Percentiles rank a stretch among this genome's conserved stretches.
These are phyloP conservation scores for Plenodomus lindquistii DNA, from an alignment of 2,329 filamentous ascomycete genomes.

Conservation along the genomic window DNA sequence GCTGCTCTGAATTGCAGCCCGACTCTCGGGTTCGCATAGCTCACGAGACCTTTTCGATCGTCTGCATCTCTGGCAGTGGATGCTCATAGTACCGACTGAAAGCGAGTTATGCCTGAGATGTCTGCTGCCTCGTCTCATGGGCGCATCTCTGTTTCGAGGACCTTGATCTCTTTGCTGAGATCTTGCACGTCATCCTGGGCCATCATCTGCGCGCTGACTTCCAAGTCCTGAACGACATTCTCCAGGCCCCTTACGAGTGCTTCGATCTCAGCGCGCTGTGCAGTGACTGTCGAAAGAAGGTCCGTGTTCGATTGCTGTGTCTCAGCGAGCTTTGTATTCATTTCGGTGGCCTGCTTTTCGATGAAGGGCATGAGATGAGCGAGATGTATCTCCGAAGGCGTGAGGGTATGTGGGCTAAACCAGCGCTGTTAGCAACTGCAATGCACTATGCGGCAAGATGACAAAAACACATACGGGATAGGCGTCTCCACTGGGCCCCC, in stretches of 20 bases:
- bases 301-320: constrained; percentile 59
- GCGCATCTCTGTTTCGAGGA: constrained; percentile 41
- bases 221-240: constrained; percentile 60
- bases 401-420: constrained; percentile 60
- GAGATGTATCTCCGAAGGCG: constrained; percentile 59
- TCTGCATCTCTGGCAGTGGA: neutral
- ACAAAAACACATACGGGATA: constrained; percentile 51
- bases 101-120: neutral
- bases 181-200: constrained; percentile 43
- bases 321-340: constrained; percentile 55
- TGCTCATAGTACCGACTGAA: neutral
- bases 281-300: constrained; percentile 55
- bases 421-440: neutral
- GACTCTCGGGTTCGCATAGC: too few species aligned
- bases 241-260: constrained; percentile 59
- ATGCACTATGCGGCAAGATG: neutral
- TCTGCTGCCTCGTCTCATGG: neutral
- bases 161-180: constrained; percentile 39
- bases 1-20: too few species aligned
- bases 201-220: constrained; percentile 52
- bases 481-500: constrained; percentile 40
- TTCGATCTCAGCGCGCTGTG: constrained; percentile 62
- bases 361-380: constrained; percentile 64
- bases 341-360: constrained; percentile 52
- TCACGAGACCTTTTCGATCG: too few species aligned